Base-by-base conservation (phyloP, 1,284 basidiomycete genomes). In the Albatrellus sp. region DNA sequence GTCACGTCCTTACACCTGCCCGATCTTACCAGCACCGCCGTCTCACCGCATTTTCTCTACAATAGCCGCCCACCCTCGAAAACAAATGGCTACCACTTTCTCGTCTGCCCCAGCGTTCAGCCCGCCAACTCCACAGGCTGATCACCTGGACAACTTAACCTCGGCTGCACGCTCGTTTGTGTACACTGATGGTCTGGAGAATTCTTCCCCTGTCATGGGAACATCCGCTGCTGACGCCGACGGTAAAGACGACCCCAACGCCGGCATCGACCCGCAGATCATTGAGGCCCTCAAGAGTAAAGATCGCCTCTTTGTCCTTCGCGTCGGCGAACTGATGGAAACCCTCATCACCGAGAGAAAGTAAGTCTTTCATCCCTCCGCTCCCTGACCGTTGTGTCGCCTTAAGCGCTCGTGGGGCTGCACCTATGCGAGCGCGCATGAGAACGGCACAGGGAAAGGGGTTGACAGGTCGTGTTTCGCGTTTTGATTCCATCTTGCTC, bases 201-300 rank as follows among this genome's bases (percentile, higher is more conserved):
- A 34, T 10, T 30, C 39, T 29, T 48, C 47, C 24, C 44, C 42
- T n/a, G 24, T 24, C 24, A 3, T 24, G 24, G 42, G 3, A 40
- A 43, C 28, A 35, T 36, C 5, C 10, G 40, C 30, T 30, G 41
- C 40, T n/a, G 52, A 50, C 9, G 19, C 19, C 32, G 47, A 44
- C 16, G 42, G 24, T 31, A 46, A 38, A 37, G 28, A 43, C 3
- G 52, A 53, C 36, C 29, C 33, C 13, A 45, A 56, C 34, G 46
- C 52, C 41, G 80, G 83, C 49, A 73, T 78, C 48, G 86, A 88
- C 67, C 67, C 73, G 9, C 78, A 81, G 61, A 86, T 89, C 54
- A 52, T 84, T 50, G 86, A 89, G 60, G 86, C 87, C n/a, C 77
- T 90, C 49, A 75, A 69, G 60, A 80, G 79, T 69, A 90, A 90